phyloP scores from a whole-genome alignment of 768 basidiomycete species.

The Phallus indusiatus region DNA sequence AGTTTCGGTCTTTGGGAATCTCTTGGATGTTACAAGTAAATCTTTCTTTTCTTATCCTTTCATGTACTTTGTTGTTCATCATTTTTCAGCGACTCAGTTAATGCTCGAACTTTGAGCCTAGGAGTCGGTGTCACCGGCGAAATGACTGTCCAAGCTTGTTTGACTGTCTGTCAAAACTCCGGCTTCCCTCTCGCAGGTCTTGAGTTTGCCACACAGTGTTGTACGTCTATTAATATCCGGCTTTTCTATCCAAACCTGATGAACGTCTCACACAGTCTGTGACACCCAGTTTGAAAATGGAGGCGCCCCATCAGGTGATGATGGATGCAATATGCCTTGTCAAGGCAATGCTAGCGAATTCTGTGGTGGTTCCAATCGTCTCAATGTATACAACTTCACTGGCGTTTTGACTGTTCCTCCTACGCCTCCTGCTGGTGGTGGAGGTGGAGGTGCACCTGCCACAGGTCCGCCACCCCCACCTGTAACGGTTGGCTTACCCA shows the following conservation, averaged over 20 bases:
- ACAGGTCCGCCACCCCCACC: conserved; percentile 27
- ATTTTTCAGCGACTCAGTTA: conserved; percentile 13
- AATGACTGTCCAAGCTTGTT: conserved; percentile 49
- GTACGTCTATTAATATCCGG: conserved; percentile 24
- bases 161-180: conserved; percentile 48
- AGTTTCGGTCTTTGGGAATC: conserved; percentile 56
- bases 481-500: conserved; percentile 43
- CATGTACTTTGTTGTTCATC: conserved; percentile 15
- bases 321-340: conserved; percentile 61
- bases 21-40: conserved; percentile 68
- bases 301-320: conserved; percentile 35
- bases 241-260: neutral
- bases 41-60: conserved; percentile 7
- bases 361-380: conserved; percentile 62
- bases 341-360: conserved; percentile 52
- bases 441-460: conserved; percentile 22
- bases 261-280: conserved; percentile 32
- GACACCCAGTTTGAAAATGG: conserved; percentile 35
- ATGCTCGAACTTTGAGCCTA: conserved; percentile 8
- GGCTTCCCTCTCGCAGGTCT: conserved; percentile 32
- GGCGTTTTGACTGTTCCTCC: conserved; percentile 42
- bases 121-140: conserved; percentile 26
- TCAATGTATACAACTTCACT: conserved; percentile 64
- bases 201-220: conserved; percentile 44
- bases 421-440: conserved; percentile 17